Conservation (phyloP, 805 yeast genomes). For the Kazachstania kunashirensis region DNA sequence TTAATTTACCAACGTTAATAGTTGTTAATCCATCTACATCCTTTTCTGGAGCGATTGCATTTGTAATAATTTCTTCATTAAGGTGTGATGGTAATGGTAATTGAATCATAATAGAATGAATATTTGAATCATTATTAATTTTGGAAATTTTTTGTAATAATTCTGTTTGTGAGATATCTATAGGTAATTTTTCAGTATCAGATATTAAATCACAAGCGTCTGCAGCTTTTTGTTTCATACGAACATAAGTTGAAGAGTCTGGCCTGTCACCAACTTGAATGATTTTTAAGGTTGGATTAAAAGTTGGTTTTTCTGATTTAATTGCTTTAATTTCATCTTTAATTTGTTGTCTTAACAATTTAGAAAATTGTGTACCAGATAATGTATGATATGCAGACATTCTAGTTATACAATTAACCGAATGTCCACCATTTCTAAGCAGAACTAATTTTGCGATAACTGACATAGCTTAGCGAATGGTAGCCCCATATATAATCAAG, state of each 20-base stretch:
- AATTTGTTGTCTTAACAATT: constrained; percentile 36
- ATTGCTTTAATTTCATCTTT: constrained; percentile 29
- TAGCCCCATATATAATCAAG: neutral
- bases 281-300: constrained; percentile 57
- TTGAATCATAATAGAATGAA: constrained; percentile 70
- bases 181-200: constrained; percentile 50
- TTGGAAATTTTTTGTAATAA: constrained; percentile 43
- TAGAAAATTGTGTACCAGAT: constrained; percentile 41
- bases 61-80: constrained; percentile 57
- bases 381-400: constrained; percentile 25
- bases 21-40: constrained; percentile 84
- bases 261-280: constrained; percentile 71
- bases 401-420: neutral
- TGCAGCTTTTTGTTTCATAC: constrained; percentile 73
- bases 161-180: constrained; percentile 44
- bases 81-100: constrained; percentile 67
- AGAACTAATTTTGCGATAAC: neutral
- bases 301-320: constrained; percentile 36
- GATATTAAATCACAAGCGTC: constrained; percentile 58
- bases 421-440: neutral
- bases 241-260: constrained; percentile 73
- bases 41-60: constrained; percentile 53
- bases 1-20: constrained; percentile 64
- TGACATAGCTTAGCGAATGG: neutral
- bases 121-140: constrained; percentile 48